Conservation (phyloP, 306 rosid genomes). For the Cajanus cajan region DNA sequence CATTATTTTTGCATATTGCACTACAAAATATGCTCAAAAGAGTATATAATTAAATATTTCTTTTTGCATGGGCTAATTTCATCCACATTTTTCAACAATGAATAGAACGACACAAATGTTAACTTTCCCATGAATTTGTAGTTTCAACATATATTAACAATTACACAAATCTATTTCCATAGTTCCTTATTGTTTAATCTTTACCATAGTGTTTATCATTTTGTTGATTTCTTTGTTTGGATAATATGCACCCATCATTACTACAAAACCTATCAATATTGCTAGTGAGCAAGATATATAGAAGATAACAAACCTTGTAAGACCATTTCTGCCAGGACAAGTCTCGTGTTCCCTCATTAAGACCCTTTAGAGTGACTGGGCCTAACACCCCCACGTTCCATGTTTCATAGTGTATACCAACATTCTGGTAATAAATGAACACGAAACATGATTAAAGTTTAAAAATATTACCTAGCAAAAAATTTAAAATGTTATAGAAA, state of each 20-base stretch:
- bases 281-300: not conserved
- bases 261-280: not conserved
- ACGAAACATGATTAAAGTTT: not conserved
- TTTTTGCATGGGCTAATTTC: not conserved
- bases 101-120: not conserved
- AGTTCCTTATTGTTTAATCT: not conserved
- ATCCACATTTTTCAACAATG: not conserved
- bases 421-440: constrained; percentile 63
- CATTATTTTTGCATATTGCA: not conserved
- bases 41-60: not conserved
- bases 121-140: not conserved
- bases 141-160: not conserved
- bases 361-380: constrained; percentile 66
- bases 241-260: not conserved
- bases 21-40: too few relatives aligned
- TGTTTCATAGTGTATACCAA: constrained; percentile 71
- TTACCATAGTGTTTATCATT: not conserved
- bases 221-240: not conserved
- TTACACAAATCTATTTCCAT: not conserved
- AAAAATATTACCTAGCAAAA: not conserved
- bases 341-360: constrained; percentile 66
- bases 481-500: constrained; percentile 14
- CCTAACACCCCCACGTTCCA: constrained; percentile 74
- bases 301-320: constrained; percentile 62
- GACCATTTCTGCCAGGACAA: constrained; percentile 86